Conservation (phyloP, 345 rosid genomes). For the Arabidopsis suecica region DNA sequence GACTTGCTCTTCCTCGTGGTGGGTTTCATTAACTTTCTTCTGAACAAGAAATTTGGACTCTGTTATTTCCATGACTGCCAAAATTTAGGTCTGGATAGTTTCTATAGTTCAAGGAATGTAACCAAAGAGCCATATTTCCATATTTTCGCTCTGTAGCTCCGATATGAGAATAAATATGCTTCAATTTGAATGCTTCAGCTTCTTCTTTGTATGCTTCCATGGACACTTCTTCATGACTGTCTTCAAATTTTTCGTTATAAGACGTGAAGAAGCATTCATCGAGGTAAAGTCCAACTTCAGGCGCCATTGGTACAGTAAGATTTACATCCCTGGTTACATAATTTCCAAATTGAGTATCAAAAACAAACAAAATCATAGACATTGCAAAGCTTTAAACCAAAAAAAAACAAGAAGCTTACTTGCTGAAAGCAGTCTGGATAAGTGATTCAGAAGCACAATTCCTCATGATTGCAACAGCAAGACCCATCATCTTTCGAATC, state of each 20-base stretch:
- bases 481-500: constrained; percentile 91
- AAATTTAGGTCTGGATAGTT: constrained; percentile 72
- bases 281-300: constrained; percentile 88
- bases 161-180: constrained; percentile 76
- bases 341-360: background rate
- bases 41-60: background rate
- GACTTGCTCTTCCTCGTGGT: background rate
- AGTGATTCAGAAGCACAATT: constrained; percentile 72
- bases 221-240: constrained; percentile 75
- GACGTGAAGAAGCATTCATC: constrained; percentile 87
- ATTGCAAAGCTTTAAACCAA: background rate
- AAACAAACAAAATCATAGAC: background rate
- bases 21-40: background rate
- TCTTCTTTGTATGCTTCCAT: constrained; percentile 72
- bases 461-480: constrained; percentile 87
- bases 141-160: constrained; percentile 75
- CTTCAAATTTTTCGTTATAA: constrained; percentile 73
- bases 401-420: constrained; percentile 50
- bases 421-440: constrained; percentile 67
- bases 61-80: constrained; percentile 11
- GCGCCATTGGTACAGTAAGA: constrained; percentile 86
- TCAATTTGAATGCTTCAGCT: constrained; percentile 82
- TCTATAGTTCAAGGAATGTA: constrained; percentile 86
- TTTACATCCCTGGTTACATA: constrained; percentile 58
- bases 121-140: constrained; percentile 83